Evolutionary conservation across 805 yeast species (phyloP).

Genomic region (Scheffersomyces lignosus): DNA sequence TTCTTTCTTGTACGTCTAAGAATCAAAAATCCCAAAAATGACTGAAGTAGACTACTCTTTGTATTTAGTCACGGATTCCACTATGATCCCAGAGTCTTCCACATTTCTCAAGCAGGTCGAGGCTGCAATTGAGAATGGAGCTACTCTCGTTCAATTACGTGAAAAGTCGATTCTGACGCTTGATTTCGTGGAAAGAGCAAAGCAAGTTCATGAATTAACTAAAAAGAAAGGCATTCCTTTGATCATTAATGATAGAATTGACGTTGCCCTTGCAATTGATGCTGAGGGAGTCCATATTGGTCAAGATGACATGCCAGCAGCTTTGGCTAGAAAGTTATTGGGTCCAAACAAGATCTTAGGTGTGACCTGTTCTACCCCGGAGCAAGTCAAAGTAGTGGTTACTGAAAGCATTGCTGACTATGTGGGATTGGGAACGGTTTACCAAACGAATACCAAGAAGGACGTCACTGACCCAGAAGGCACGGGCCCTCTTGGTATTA

Average conservation of each 20-base stretch:
- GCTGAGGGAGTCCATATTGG: constrained; percentile 95
- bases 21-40: too few species aligned
- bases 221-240: constrained; percentile 63
- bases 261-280: constrained; percentile 83
- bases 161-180: constrained; percentile 74
- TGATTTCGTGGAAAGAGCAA: constrained; percentile 64
- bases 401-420: constrained; percentile 57
- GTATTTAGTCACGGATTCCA: constrained; percentile 79
- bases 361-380: constrained; percentile 62
- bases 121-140: constrained; percentile 67
- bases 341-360: constrained; percentile 82
- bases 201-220: constrained; percentile 61
- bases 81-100: constrained; percentile 59
- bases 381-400: constrained; percentile 54
- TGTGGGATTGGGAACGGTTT: constrained; percentile 82
- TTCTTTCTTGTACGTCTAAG: too few species aligned
- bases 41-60: constrained; percentile 55
- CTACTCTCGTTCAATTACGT: constrained; percentile 77
- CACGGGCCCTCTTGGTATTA: constrained; percentile 65
- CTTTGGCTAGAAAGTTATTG: constrained; percentile 56
- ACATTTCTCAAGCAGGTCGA: constrained; percentile 61
- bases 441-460: constrained; percentile 70
- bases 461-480: constrained; percentile 49
- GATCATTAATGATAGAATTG: constrained; percentile 83
- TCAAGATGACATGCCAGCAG: constrained; percentile 79